A percentile compares a stretch with the other conserved stretches of the same genome.
Evolutionary conservation across 805 yeast species (phyloP).

Genomic region (Huiozyma naganishii): DNA sequence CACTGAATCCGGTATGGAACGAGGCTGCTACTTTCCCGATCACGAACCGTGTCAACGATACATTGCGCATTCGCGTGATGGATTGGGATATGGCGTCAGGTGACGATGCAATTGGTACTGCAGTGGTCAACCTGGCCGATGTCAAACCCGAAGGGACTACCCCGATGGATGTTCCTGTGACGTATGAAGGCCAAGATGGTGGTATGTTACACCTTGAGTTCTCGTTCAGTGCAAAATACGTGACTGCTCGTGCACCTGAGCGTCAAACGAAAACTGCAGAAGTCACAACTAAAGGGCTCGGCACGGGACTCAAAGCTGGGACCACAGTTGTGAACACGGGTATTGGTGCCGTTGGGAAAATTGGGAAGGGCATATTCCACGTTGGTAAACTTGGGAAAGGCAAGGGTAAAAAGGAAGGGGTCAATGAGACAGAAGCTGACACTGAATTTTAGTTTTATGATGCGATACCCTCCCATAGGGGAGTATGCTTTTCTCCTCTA

Average conservation of each 20-base stretch:
- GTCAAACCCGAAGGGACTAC: slow-evolving; percentile 38
- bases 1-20: slow-evolving; percentile 84
- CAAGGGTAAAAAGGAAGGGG: slow-evolving; percentile 1
- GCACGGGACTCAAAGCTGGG: slow-evolving; percentile 36
- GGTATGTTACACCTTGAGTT: slow-evolving; percentile 56
- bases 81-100: slow-evolving; percentile 94
- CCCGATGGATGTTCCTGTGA: slow-evolving; percentile 38
- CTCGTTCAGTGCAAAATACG: slow-evolving; percentile 60
- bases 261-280: slow-evolving; percentile 34
- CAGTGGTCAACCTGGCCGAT: slow-evolving; percentile 43
- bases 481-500: too few relatives aligned
- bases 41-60: slow-evolving; percentile 50
- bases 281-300: slow-evolving; percentile 40
- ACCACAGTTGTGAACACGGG: slow-evolving; percentile 35
- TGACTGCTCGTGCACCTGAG: slow-evolving; percentile 24
- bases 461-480: too few relatives aligned
- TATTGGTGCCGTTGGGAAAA: slow-evolving; percentile 30
- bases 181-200: slow-evolving; percentile 32
- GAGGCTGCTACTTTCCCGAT: slow-evolving; percentile 51
- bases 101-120: slow-evolving; percentile 73
- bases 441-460: too few relatives aligned
- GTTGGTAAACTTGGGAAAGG: slow-evolving; percentile 4
- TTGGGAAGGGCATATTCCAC: slow-evolving; percentile 13
- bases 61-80: slow-evolving; percentile 44
- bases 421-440: too few relatives aligned